Conservation (phyloP, 2,329 filamentous ascomycete genomes). For the Aspergillus ochraceus region DNA sequence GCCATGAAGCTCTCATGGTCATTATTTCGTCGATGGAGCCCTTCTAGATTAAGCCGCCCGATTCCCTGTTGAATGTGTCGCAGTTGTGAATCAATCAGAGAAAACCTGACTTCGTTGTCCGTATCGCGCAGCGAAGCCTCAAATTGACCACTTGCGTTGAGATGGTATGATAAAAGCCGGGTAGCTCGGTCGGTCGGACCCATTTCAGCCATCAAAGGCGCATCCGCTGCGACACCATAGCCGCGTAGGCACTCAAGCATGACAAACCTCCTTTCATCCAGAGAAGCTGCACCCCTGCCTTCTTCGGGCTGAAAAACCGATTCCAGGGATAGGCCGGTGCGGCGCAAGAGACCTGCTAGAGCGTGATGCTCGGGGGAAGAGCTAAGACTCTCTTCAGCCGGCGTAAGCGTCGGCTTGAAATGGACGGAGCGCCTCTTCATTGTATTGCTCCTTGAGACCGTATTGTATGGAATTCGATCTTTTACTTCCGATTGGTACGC, state of each 20-base stretch:
- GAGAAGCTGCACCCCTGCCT: constrained; percentile 17
- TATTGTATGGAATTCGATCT: constrained; percentile 19
- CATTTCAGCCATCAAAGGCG: constrained; percentile 31
- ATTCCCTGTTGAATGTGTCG: constrained; percentile 32
- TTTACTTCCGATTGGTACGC: constrained; percentile 34
- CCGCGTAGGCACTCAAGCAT: constrained; percentile 29
- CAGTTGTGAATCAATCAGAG: constrained; percentile 32
- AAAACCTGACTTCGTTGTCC: constrained; percentile 28
- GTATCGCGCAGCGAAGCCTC: constrained; percentile 28
- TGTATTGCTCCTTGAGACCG: constrained; percentile 27
- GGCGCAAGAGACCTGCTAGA: constrained; percentile 34
- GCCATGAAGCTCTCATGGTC: constrained; percentile 33
- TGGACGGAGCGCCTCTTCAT: constrained; percentile 28
- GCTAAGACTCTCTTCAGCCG: constrained; percentile 14
- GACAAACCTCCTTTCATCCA: constrained; percentile 32
- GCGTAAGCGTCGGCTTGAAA: constrained; percentile 16
- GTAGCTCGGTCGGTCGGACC: constrained; percentile 32
- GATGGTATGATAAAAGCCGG: constrained; percentile 31
- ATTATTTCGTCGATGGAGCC: constrained; percentile 33
- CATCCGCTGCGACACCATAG: constrained; percentile 30
- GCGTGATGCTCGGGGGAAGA: constrained; percentile 22
- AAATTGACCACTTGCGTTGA: constrained; percentile 31
- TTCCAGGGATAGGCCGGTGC: constrained; percentile 32
- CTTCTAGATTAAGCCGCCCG: constrained; percentile 33
- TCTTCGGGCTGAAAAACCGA: constrained; percentile 26